phyloP scores from a whole-genome alignment of 1,284 basidiomycete species.

The Sporisorium scitamineum region DNA sequence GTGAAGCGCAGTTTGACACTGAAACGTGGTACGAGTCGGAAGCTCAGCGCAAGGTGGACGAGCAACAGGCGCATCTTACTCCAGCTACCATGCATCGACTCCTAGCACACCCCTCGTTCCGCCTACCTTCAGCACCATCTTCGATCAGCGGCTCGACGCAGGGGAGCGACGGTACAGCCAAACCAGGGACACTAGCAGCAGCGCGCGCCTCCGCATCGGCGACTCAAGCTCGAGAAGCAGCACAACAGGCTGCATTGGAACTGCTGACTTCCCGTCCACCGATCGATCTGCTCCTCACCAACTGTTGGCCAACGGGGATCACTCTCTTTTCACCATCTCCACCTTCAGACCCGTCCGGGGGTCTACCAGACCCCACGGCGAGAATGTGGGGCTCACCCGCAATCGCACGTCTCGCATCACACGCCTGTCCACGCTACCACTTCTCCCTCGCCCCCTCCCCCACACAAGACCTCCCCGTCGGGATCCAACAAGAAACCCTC shows the following conservation, averaged over 20 bases:
- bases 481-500: conserved; percentile 23
- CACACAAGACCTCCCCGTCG: conserved; percentile 23
- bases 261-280: conserved; percentile 29
- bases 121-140: conserved; percentile 14
- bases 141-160: neutral
- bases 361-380: conserved; percentile 44
- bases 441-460: conserved; percentile 55
- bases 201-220: conserved; percentile 36
- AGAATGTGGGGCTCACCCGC: conserved; percentile 59
- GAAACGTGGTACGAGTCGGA: conserved; percentile 25
- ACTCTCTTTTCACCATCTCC: conserved; percentile 43
- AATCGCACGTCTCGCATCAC: conserved; percentile 45
- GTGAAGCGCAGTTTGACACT: conserved; percentile 7
- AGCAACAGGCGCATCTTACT: conserved; percentile 27
- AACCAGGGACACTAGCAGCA: conserved; percentile 54
- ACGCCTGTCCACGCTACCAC: conserved; percentile 58
- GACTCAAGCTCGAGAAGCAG: conserved; percentile 15
- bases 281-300: conserved; percentile 63
- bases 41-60: conserved; percentile 10
- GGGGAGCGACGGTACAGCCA: conserved; percentile 5
- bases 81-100: conserved; percentile 29
- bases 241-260: conserved; percentile 24
- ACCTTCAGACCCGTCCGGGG: conserved; percentile 19
- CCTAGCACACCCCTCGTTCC: conserved; percentile 44
- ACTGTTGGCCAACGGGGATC: conserved; percentile 59